Evolutionary conservation across 2,329 filamentous ascomycete genomes (phyloP).

Genomic region (Ceratocystis papillata): DNA sequence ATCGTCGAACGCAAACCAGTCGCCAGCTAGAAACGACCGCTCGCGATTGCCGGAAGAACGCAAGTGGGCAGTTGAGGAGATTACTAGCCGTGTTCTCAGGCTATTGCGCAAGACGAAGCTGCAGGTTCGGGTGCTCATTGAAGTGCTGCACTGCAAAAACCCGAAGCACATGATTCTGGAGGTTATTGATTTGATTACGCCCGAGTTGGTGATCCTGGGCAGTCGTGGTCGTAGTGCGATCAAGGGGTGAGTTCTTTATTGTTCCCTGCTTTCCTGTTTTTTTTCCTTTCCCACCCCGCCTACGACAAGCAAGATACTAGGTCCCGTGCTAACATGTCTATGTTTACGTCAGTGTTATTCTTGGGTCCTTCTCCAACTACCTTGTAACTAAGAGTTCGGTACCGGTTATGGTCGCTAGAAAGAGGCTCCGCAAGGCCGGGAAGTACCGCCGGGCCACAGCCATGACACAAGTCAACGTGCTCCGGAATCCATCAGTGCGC

Average conservation of each 20-base stretch:
- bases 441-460: slow-evolving; percentile 60
- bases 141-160: slow-evolving; percentile 97
- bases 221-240: slow-evolving; percentile 83
- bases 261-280: slow-evolving; percentile 1
- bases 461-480: slow-evolving; percentile 68
- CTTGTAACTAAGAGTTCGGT: slow-evolving; percentile 93
- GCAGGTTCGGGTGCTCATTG: slow-evolving; percentile 85
- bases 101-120: slow-evolving; percentile 81
- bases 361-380: slow-evolving; percentile 96
- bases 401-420: slow-evolving; percentile 94
- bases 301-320: neutral
- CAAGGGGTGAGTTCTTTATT: slow-evolving; percentile 59
- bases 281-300: neutral
- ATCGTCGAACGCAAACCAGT: slow-evolving; percentile 23
- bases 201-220: slow-evolving; percentile 85
- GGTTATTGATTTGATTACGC: slow-evolving; percentile 86
- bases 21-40: slow-evolving; percentile 34
- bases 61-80: slow-evolving; percentile 65
- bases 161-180: slow-evolving; percentile 93
- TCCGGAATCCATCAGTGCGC: slow-evolving; percentile 56
- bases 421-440: slow-evolving; percentile 75
- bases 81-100: slow-evolving; percentile 74
- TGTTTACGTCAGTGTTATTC: slow-evolving; percentile 55
- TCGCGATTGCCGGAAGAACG: slow-evolving; percentile 66
- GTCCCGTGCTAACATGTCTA: slow-evolving; percentile 29